Evolutionary conservation across 176 grass and related monocot species (phyloP).

Genomic region (Avena sativa): DNA sequence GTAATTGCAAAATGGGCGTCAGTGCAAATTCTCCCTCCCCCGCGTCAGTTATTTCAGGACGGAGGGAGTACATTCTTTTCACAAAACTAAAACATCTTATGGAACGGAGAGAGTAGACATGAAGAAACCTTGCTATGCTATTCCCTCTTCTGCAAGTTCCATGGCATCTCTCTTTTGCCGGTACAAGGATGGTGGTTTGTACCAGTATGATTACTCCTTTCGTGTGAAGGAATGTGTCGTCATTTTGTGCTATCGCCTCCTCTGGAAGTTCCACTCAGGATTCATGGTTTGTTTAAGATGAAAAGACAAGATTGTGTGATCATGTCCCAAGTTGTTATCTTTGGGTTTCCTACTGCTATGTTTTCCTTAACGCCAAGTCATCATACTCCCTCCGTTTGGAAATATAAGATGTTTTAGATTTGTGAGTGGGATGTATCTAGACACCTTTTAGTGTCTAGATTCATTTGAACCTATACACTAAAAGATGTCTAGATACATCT

Average conservation of each 20-base stretch:
- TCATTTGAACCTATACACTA: too few species aligned
- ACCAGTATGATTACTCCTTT: background rate
- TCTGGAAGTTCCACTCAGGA: background rate
- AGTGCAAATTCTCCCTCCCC: too few species aligned
- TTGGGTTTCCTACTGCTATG: too few species aligned
- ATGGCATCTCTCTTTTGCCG: background rate
- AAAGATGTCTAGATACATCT: too few species aligned
- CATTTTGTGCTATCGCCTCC: background rate
- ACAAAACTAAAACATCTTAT: too few species aligned
- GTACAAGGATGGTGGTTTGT: background rate
- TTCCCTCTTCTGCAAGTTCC: background rate
- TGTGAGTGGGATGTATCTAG: too few species aligned
- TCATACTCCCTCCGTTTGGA: too few species aligned
- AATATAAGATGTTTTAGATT: too few species aligned
- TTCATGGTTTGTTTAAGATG: background rate
- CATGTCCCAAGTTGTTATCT: conserved; percentile 5
- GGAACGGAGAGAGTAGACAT: background rate
- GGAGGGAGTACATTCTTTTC: too few species aligned
- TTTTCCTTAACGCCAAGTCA: background rate
- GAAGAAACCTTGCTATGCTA: background rate
- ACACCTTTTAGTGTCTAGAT: too few species aligned
- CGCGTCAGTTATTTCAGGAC: too few species aligned
- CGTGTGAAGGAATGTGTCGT: background rate
- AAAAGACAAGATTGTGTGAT: background rate
- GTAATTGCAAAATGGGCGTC: too few species aligned